A percentile compares a stretch with the other conserved stretches of the same genome.
phyloP scores from a whole-genome alignment of 257 asterid genomes.

The Forsythia viridissima region DNA sequence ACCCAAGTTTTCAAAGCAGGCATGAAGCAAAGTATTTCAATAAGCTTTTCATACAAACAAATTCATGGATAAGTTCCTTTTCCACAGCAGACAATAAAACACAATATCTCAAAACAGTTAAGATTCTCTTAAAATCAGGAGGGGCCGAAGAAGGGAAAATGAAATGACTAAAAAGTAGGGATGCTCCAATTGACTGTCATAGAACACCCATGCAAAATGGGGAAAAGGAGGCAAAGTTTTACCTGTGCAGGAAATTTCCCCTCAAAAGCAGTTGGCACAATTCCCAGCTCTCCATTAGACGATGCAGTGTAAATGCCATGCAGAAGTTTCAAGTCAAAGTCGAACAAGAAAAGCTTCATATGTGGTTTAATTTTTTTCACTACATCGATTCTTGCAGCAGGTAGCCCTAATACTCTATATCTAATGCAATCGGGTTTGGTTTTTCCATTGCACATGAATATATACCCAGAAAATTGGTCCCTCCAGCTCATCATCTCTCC shows the following conservation, averaged over 20 bases:
- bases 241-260: slow-evolving; percentile 20
- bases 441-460: slow-evolving; percentile 19
- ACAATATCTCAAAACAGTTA: too few relatives aligned
- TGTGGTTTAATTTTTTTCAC: slow-evolving; percentile 12
- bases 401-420: slow-evolving; percentile 15
- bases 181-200: neutral
- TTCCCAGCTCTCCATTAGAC: slow-evolving; percentile 4
- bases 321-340: slow-evolving; percentile 17
- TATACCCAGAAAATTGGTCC: slow-evolving; percentile 12
- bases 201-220: neutral
- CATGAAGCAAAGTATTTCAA: too few relatives aligned
- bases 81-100: too few relatives aligned
- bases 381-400: slow-evolving; percentile 1
- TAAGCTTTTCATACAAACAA: too few relatives aligned
- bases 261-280: slow-evolving; percentile 16
- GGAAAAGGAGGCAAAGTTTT: neutral
- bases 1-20: too few relatives aligned
- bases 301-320: slow-evolving; percentile 10
- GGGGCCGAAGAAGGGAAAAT: too few relatives aligned
- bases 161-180: too few relatives aligned
- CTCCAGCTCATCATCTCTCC: neutral
- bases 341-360: slow-evolving; percentile 13
- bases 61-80: too few relatives aligned
- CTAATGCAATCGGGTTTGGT: slow-evolving; percentile 15
- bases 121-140: too few relatives aligned